Conservation (phyloP, 2,329 filamentous ascomycete species). For the Gyromitra esculenta region DNA sequence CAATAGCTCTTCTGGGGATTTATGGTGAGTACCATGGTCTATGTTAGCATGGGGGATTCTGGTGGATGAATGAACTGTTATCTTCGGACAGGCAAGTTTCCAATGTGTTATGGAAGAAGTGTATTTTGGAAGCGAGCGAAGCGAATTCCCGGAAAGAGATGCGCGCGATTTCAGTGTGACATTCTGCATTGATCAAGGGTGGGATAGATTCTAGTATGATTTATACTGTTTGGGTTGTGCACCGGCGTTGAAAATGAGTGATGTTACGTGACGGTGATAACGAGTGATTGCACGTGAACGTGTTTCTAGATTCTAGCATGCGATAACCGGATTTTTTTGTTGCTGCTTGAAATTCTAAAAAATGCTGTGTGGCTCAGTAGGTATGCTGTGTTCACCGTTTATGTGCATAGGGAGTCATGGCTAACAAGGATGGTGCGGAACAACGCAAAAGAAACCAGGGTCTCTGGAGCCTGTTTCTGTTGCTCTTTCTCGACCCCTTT, state of each 20-base stretch:
- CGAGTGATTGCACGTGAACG: constrained; percentile 41
- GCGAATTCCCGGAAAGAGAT: constrained; percentile 10
- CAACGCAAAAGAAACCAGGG: constrained; percentile 15
- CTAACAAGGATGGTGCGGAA: constrained; percentile 21
- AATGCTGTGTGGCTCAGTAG: constrained; percentile 16
- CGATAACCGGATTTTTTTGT: constrained; percentile 7
- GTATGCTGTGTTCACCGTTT: constrained; percentile 48
- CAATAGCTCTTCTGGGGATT: constrained; percentile 18
- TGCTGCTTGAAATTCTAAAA: constrained; percentile 25
- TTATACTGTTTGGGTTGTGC: not conserved
- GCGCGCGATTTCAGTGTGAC: constrained; percentile 11
- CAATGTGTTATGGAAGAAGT: constrained; percentile 17
- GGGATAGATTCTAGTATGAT: not conserved
- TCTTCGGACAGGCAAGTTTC: constrained; percentile 28
- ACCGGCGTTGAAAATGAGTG: constrained; percentile 17
- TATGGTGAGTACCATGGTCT: constrained; percentile 3
- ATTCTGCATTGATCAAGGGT: not conserved
- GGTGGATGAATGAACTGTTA: constrained; percentile 30
- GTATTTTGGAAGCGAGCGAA: constrained; percentile 17
- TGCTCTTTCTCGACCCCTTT: constrained; percentile 33
- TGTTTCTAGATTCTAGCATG: not conserved
- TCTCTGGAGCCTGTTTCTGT: constrained; percentile 23
- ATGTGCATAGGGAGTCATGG: constrained; percentile 41
- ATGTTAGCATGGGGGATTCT: constrained; percentile 1
- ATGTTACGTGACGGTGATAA: constrained; percentile 22